Conservation (phyloP, 2,329 filamentous ascomycete genomes). For the Coleophoma crateriformis region DNA sequence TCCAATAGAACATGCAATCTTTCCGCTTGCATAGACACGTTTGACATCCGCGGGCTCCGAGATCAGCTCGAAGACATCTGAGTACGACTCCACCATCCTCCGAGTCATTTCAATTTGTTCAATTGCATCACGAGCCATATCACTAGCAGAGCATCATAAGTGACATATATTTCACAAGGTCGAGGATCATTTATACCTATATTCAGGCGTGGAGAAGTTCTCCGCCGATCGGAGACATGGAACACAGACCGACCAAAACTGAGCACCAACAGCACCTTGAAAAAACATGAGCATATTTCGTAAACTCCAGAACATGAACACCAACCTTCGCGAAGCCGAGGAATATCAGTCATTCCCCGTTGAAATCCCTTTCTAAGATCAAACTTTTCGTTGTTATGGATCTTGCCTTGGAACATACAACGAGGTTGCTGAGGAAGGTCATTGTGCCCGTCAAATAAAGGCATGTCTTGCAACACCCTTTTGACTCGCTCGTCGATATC, state of each 20-base stretch:
- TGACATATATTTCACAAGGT: too few relatives aligned
- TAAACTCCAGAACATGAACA: not conserved
- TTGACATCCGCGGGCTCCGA: conserved; percentile 12
- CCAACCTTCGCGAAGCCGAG: conserved; percentile 18
- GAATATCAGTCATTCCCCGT: conserved; percentile 19
- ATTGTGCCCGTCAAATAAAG: conserved; percentile 26
- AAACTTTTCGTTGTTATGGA: conserved; percentile 23
- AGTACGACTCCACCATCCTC: conserved; percentile 32
- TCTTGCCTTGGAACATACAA: conserved; percentile 8
- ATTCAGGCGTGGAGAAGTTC: conserved; percentile 17
- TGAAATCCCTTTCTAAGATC: conserved; percentile 26
- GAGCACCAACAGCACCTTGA: conserved; percentile 18
- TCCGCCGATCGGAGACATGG: conserved; percentile 20
- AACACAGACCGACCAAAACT: conserved; percentile 24
- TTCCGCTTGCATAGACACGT: conserved; percentile 23
- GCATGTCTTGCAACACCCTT: conserved; percentile 15
- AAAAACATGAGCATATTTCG: conserved; percentile 1
- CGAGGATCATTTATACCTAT: not conserved
- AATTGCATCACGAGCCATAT: conserved; percentile 43
- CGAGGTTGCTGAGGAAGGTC: conserved; percentile 22
- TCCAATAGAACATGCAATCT: conserved; percentile 34
- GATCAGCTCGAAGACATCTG: conserved; percentile 3
- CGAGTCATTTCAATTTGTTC: conserved; percentile 51
- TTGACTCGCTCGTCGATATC: conserved; percentile 3
- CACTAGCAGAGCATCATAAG: conserved; percentile 1